phyloP scores from a whole-genome alignment of 2,329 filamentous ascomycete species.

The Phoma sp. region DNA sequence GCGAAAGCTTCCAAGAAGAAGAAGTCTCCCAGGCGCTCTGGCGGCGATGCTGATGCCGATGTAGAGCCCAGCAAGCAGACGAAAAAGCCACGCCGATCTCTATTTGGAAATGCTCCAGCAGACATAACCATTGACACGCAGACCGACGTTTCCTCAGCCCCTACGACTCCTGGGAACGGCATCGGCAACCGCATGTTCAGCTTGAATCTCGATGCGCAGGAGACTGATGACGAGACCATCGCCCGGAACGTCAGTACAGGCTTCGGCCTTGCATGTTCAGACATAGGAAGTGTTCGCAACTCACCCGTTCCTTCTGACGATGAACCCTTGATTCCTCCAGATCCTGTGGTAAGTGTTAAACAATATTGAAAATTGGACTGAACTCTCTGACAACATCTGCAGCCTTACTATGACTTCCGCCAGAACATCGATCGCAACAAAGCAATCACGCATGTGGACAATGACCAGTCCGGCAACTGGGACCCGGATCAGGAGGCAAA shows the following conservation, averaged over 20 bases:
- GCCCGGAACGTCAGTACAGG: slow-evolving; percentile 2
- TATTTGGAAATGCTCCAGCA: slow-evolving; percentile 20
- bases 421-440: slow-evolving; percentile 30
- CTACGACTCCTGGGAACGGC: background rate
- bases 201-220: slow-evolving; percentile 18
- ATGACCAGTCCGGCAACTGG: slow-evolving; percentile 48
- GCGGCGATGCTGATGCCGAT: background rate
- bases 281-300: slow-evolving; percentile 8
- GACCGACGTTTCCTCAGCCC: background rate
- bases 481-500: slow-evolving; percentile 30
- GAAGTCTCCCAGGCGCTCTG: slow-evolving; percentile 18
- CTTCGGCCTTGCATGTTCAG: slow-evolving; percentile 13
- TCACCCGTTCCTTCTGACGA: slow-evolving; percentile 22
- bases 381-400: background rate
- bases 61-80: slow-evolving; percentile 2
- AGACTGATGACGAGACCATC: background rate
- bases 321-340: slow-evolving; percentile 17
- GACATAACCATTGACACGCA: background rate
- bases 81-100: slow-evolving; percentile 24
- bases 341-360: slow-evolving; percentile 16
- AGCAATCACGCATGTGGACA: slow-evolving; percentile 41
- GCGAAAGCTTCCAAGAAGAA: slow-evolving; percentile 1
- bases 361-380: background rate
- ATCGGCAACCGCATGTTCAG: slow-evolving; percentile 22
- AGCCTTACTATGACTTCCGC: slow-evolving; percentile 31